Conservation (phyloP, 371 early-diverging fungal species). For the Mycotypha africana region DNA sequence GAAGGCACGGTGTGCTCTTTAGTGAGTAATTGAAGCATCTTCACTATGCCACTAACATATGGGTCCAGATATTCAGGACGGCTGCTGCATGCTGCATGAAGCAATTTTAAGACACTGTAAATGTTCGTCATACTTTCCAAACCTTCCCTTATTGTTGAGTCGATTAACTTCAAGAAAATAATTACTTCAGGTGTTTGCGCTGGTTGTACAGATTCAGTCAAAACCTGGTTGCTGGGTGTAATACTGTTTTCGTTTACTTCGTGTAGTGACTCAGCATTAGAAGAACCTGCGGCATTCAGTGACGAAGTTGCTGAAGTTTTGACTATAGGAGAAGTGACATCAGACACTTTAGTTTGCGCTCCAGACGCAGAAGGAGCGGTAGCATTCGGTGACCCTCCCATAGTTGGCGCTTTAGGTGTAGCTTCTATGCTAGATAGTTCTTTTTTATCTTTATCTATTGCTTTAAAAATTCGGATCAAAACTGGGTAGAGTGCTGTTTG, state of each 20-base stretch:
- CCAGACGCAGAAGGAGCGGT: not conserved
- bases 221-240: no score
- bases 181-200: slow-evolving; percentile 40
- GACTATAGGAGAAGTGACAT: not conserved
- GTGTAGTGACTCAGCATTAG: not conserved
- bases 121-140: slow-evolving; percentile 66
- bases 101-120: slow-evolving; percentile 64
- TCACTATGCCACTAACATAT: slow-evolving; percentile 74
- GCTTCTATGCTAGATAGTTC: not conserved
- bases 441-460: slow-evolving; percentile 32
- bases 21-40: slow-evolving; percentile 75
- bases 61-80: slow-evolving; percentile 66
- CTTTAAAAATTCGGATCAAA: slow-evolving; percentile 54
- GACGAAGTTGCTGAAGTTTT: not conserved
- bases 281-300: not conserved
- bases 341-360: not conserved
- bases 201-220: not conserved
- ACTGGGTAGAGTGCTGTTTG: slow-evolving; percentile 64
- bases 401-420: not conserved
- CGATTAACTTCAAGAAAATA: slow-evolving; percentile 54
- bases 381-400: not conserved
- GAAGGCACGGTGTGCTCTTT: slow-evolving; percentile 65
- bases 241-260: not conserved
- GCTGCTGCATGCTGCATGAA: slow-evolving; percentile 67
- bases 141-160: slow-evolving; percentile 59